Evolutionary conservation across 2,329 filamentous ascomycete species (phyloP).

Genomic region (Ilyonectria robusta): DNA sequence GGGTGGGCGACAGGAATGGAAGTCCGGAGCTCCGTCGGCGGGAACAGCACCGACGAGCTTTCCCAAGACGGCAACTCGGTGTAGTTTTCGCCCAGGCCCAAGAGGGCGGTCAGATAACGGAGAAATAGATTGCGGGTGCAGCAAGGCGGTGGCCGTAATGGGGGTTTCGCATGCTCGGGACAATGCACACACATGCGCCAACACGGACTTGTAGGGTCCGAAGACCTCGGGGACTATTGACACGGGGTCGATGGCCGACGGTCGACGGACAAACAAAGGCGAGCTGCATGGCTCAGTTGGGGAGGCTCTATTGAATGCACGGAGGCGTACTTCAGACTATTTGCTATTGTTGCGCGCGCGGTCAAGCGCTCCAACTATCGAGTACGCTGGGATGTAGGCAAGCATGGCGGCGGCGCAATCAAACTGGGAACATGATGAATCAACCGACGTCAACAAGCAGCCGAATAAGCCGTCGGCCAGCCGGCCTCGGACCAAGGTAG

Average conservation of each 20-base stretch:
- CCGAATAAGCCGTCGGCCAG: slow-evolving; percentile 14
- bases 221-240: not conserved
- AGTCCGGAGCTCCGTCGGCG: slow-evolving; percentile 29
- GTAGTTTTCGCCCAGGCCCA: not conserved
- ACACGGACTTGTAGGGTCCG: slow-evolving; percentile 4
- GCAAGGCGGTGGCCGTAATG: not conserved
- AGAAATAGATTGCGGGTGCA: slow-evolving; percentile 14
- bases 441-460: not conserved
- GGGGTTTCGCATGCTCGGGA: not conserved
- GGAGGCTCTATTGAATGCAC: not conserved
- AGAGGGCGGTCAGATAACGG: slow-evolving; percentile 13
- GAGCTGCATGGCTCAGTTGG: slow-evolving; percentile 12
- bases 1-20: too few species aligned
- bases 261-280: not conserved
- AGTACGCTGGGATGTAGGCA: slow-evolving; percentile 1
- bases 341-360: slow-evolving; percentile 10
- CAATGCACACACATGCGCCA: not conserved
- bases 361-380: not conserved
- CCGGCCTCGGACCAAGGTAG: slow-evolving; percentile 20
- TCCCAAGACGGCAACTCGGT: slow-evolving; percentile 21
- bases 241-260: not conserved
- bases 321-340: not conserved
- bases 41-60: not conserved
- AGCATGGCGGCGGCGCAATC: slow-evolving; percentile 25
- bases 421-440: slow-evolving; percentile 14